Conservation (phyloP, 2,329 filamentous ascomycete species). For the Chaetomium sp. region DNA sequence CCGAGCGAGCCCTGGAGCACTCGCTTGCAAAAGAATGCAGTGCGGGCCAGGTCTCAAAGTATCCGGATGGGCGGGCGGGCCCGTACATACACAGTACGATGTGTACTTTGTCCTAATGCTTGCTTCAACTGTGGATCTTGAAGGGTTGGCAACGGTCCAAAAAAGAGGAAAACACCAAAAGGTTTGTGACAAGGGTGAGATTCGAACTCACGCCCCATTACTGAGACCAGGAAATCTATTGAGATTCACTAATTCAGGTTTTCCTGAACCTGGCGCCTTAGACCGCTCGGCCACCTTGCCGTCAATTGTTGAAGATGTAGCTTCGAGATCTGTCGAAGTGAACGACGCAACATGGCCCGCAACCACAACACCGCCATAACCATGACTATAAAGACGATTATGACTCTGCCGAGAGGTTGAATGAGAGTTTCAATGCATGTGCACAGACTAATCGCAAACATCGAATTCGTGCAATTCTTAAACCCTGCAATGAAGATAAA, state of each 20-base stretch:
- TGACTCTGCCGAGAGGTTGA: no score
- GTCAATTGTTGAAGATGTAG: neutral
- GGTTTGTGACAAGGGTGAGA: slow-evolving; percentile 15
- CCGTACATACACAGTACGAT: no score
- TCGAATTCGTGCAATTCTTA: no score
- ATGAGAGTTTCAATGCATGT: no score
- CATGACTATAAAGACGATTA: no score
- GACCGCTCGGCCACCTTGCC: slow-evolving; percentile 18
- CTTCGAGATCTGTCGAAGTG: neutral
- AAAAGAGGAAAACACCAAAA: slow-evolving; percentile 5
- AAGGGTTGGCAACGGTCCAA: slow-evolving; percentile 3
- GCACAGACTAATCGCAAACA: no score
- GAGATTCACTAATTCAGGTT: slow-evolving; percentile 14
- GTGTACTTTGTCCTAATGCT: no score
- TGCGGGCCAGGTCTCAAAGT: no score
- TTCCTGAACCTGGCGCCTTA: slow-evolving; percentile 18
- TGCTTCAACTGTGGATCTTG: slow-evolving; percentile 3
- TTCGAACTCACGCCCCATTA: slow-evolving; percentile 17
- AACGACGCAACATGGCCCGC: neutral
- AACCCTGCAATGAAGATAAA: no score
- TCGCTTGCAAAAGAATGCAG: neutral
- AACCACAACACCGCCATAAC: neutral
- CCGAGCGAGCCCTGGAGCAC: slow-evolving; percentile 4
- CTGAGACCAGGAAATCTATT: slow-evolving; percentile 16
- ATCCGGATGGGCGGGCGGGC: no score